These are phyloP conservation scores for Athelia psychrophila DNA, from an alignment of 1,284 basidiomycete species.

Conservation along the genomic window DNA sequence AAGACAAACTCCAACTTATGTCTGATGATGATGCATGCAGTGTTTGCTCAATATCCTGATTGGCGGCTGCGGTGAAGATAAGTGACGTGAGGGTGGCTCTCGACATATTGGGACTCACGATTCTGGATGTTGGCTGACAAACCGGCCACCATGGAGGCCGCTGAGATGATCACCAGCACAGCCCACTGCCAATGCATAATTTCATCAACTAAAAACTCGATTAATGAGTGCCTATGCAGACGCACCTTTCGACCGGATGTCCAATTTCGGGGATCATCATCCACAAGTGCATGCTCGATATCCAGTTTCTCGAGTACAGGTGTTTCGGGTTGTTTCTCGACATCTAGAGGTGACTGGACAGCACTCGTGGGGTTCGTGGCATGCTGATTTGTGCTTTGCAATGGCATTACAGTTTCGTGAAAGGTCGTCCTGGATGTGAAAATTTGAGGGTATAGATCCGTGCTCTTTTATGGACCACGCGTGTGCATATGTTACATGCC, in stretches of 20 bases:
- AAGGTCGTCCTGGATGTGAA: no score
- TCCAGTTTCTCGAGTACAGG: background rate
- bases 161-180: slow-evolving; percentile 55
- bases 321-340: background rate
- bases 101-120: slow-evolving; percentile 38
- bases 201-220: background rate
- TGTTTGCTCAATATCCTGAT: slow-evolving; percentile 62
- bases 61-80: slow-evolving; percentile 44
- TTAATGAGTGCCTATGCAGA: background rate
- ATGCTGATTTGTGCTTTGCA: no score
- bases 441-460: no score
- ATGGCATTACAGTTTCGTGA: no score
- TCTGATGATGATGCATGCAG: slow-evolving; percentile 64
- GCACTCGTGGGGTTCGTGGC: no score
- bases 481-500: no score
- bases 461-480: no score
- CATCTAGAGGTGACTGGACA: background rate
- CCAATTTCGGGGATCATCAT: slow-evolving; percentile 65
- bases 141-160: slow-evolving; percentile 66
- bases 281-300: background rate
- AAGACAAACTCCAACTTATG: slow-evolving; percentile 71
- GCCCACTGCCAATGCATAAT: slow-evolving; percentile 43
- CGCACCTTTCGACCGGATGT: slow-evolving; percentile 59
- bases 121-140: slow-evolving; percentile 69
- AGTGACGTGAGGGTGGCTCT: slow-evolving; percentile 15